phyloP scores from a whole-genome alignment of 1,284 basidiomycete species.

The Trametes pubescens region DNA sequence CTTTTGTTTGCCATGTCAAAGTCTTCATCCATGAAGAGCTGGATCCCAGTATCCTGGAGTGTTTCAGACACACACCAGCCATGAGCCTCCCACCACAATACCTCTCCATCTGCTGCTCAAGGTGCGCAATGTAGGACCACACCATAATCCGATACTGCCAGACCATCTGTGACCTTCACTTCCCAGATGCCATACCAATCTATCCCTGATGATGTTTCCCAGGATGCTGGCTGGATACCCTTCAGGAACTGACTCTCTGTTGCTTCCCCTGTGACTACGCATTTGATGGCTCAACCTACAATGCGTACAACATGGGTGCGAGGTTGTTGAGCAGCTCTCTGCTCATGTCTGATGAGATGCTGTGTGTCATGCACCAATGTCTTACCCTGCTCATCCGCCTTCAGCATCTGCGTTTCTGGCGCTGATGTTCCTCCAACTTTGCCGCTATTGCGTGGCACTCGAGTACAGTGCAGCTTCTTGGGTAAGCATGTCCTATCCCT shows the following conservation, averaged over 20 bases:
- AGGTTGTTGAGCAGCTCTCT: background rate
- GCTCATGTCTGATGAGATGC: background rate
- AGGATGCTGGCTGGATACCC: background rate
- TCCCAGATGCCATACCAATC: constrained; percentile 6
- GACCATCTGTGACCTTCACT: background rate
- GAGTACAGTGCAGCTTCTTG: background rate
- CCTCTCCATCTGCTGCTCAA: background rate
- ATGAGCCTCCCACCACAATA: background rate
- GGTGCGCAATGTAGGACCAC: background rate
- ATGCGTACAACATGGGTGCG: too few relatives aligned
- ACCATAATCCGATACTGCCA: background rate
- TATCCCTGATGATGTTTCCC: background rate
- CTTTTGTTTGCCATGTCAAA: background rate
- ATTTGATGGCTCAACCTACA: too few relatives aligned
- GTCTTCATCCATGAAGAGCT: background rate
- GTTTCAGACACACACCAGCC: background rate
- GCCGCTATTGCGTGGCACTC: background rate
- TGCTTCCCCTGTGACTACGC: constrained; percentile 13
- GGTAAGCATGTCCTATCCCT: background rate
- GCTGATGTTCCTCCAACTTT: background rate
- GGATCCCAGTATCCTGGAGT: background rate
- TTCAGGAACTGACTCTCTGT: background rate
- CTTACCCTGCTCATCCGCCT: background rate
- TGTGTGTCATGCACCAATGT: background rate
- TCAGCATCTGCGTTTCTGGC: background rate